Evolutionary conservation across 2,329 filamentous ascomycete genomes (phyloP), one percentile per base, ranked within the genome.

Genomic region (Clarireedia homoeocarpa): DNA sequence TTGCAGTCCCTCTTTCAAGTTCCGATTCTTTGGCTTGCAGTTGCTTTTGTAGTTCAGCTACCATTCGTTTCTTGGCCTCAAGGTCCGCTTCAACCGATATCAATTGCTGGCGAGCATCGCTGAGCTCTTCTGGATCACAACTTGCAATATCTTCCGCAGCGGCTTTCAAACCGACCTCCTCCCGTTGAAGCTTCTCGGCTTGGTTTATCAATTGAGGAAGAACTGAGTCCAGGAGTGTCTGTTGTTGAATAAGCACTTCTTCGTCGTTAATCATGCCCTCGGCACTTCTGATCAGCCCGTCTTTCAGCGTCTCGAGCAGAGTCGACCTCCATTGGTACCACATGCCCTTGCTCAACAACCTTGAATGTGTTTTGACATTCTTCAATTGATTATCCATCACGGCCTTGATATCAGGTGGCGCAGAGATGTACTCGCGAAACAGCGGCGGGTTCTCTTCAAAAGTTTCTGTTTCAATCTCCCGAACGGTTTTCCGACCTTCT

Each of bases 301-400:
- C 85, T 67, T 88, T 91, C 39, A 99, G 89, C 88, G 61, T 85
- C 73, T 91, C 79, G 30, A 88, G 84, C 24, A 97, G 79, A 66
- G 94, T 92, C 78, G 89, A 92, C 42, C 94, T 86, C 94, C 94
- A 99, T 67, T 92, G 88, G 70, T 99, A 99, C 94, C 94, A 99
- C 76, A 94, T 91, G 56, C 89, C 90, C 69, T 96, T 96, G 74
- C 92, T 96, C 51, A 91, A 77, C 14, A 96, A 78, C 26, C 94
- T 83, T 15, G 92, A 90, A 70, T 95, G 88, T 0, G 90, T 91
- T 75, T 96, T 97, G 71, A 96, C 88, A 67, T 97, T 96, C 71
- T 95, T 94, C 77, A 99, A 94, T 69, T 97, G 91, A 62, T 89
- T 94, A 73, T 99, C 92, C 85, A 99, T 95, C 52, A 95, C 78